Evolutionary conservation across 768 basidiomycete species (phyloP), one percentile per base, ranked within the genome.

Genomic region (Dacryopinax spathularia): DNA sequence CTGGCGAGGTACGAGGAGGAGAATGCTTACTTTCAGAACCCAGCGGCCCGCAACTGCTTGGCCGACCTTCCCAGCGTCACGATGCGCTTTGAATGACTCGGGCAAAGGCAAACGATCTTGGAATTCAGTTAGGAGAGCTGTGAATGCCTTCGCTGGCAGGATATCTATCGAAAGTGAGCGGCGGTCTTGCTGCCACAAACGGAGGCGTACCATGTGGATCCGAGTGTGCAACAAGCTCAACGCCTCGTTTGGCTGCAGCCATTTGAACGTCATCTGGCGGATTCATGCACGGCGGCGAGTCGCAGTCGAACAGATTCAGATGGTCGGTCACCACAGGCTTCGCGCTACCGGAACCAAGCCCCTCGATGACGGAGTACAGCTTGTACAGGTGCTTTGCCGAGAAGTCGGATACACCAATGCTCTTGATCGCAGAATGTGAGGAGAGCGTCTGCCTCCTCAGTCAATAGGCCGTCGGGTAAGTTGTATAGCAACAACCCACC

Each of bases 381-480:
- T 16, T 36, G 15, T 33, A 35, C 18, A 66, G 60, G 56, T 64
- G 63, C 1, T 35, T 33, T 33, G 60, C 27, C 2, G 65, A 66
- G 59, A 66, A 66, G 34, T 66, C 65, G 33, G 65, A 64, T 1
- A 66, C 65, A 12, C 65, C 65, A 3, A 66, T 34, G 0, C n/a
- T 61, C 33, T 64, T 43, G 27, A 66, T 60, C 1, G 29, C 12
- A 20, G 63, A 25, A 13, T 66, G 37, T n/a, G 34, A 29, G 16
- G 65, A 66, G n/a, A 66, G 44, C 20, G 61, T 60, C 65, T 66
- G 33, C n/a, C 31, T 20, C 18, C 10, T 20, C 31, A 31, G 25
- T 27, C 27, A 25, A 35, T 27, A 27, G 12, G 18, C 18, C n/a
- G 16, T 39, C 20, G n/a, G n/a, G n/a, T n/a, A n/a, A n/a, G n/a